Percentiles rank a stretch among this genome's conserved stretches.
These are phyloP conservation scores for Leishmania tropica DNA, from an alignment of 208 protist species.

Conservation along the genomic window DNA sequence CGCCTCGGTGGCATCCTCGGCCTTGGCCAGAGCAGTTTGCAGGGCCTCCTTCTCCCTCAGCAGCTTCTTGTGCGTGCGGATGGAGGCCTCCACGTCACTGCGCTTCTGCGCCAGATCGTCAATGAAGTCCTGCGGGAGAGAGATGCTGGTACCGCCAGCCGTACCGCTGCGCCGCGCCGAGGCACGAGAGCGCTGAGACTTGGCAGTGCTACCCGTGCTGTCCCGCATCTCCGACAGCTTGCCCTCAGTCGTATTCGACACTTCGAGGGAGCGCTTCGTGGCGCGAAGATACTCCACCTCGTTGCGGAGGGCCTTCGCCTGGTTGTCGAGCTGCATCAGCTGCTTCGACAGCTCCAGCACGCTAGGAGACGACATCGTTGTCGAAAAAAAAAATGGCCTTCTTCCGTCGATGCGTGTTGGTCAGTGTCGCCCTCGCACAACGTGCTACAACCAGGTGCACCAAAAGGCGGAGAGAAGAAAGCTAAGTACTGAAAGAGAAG, in stretches of 20 bases:
- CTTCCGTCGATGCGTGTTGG: neutral
- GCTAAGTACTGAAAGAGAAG: conserved; percentile 2
- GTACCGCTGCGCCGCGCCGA: conserved; percentile 11
- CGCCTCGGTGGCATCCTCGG: conserved; percentile 24
- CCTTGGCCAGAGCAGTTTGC: conserved; percentile 16
- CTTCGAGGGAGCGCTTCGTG: conserved; percentile 45
- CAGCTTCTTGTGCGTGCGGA: conserved; percentile 35
- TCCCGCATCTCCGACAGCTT: conserved; percentile 38
- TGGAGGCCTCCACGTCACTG: conserved; percentile 39
- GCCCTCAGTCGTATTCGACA: conserved; percentile 28
- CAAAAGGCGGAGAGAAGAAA: conserved; percentile 3
- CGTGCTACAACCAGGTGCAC: neutral
- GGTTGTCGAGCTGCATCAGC: conserved; percentile 55
- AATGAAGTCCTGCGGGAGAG: conserved; percentile 59
- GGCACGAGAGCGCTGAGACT: conserved; percentile 21
- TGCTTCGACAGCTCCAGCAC: conserved; percentile 46
- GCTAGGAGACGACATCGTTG: conserved; percentile 22
- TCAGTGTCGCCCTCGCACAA: neutral
- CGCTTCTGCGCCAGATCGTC: conserved; percentile 57
- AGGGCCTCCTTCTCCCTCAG: conserved; percentile 43
- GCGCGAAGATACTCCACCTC: conserved; percentile 65
- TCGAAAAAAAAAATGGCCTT: neutral
- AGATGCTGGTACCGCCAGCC: neutral
- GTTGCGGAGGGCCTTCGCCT: conserved; percentile 60
- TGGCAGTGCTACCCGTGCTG: conserved; percentile 26